phyloP scores from a whole-genome alignment of 176 grass and related monocot species.

The Cymbopogon citratus region DNA sequence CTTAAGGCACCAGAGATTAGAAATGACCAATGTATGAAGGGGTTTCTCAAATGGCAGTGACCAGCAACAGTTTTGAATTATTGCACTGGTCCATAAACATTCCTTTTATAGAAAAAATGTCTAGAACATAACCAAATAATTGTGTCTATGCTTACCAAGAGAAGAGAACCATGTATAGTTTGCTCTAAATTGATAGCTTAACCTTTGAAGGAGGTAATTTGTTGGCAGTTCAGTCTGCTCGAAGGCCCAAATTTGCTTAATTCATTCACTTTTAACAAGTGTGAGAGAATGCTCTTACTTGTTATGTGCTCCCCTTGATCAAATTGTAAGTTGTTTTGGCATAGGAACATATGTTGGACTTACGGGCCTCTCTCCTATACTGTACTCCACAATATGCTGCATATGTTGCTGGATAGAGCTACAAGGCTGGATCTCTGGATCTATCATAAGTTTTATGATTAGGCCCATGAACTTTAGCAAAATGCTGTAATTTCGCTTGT shows the following conservation, averaged over 20 bases:
- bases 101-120: not conserved
- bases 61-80: not conserved
- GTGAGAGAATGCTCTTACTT: not conserved
- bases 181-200: not conserved
- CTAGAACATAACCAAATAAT: slow-evolving; percentile 3
- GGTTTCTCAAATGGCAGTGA: not conserved
- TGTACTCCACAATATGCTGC: not conserved
- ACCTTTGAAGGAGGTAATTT: not conserved
- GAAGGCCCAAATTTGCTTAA: not conserved
- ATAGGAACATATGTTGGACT: not conserved
- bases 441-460: slow-evolving; percentile 21
- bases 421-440: not conserved
- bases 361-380: not conserved
- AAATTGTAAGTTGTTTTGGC: no score
- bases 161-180: not conserved
- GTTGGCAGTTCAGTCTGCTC: not conserved
- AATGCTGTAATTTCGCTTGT: not conserved
- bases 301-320: not conserved
- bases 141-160: not conserved
- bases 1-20: no score
- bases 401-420: slow-evolving; percentile 9
- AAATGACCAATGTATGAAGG: not conserved
- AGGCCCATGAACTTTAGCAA: slow-evolving; percentile 19
- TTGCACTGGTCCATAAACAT: not conserved
- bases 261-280: not conserved